phyloP scores from a whole-genome alignment of 768 basidiomycete genomes.

The Xerocomus potaroensis region DNA sequence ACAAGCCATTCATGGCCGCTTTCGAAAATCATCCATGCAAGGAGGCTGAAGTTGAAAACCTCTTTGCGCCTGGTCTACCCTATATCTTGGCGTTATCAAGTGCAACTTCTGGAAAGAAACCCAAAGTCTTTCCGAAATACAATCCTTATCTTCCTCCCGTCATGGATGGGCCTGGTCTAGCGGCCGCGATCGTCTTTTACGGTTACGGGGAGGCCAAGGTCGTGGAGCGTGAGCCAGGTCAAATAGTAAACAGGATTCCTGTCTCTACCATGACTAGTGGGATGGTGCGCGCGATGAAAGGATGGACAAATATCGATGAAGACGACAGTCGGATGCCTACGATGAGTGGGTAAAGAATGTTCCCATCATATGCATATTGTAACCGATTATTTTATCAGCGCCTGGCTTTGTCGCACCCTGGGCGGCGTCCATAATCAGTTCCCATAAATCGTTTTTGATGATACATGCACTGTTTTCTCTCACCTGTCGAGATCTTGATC shows the following conservation, averaged over 20 bases:
- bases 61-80: conserved; percentile 14
- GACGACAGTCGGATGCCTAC: conserved; percentile 1
- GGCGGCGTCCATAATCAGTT: conserved; percentile 1
- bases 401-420: background rate
- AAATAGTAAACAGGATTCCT: background rate
- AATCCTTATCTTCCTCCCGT: background rate
- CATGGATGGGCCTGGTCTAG: no score
- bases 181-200: background rate
- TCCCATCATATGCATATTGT: no score
- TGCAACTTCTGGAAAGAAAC: conserved; percentile 4
- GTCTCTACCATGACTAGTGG: background rate
- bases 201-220: background rate
- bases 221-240: conserved; percentile 1
- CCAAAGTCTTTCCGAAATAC: conserved; percentile 8
- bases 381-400: background rate
- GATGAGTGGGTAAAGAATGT: background rate
- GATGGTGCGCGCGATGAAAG: background rate
- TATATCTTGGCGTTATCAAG: conserved; percentile 3
- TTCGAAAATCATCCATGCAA: conserved; percentile 7
- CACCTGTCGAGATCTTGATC: background rate
- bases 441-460: conserved; percentile 5
- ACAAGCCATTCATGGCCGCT: conserved; percentile 7
- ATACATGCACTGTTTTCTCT: conserved; percentile 13
- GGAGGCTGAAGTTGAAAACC: conserved; percentile 6
- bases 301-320: background rate